Evolutionary conservation across 1,284 basidiomycete species (phyloP).

Genomic region (Pseudozyma sp.): DNA sequence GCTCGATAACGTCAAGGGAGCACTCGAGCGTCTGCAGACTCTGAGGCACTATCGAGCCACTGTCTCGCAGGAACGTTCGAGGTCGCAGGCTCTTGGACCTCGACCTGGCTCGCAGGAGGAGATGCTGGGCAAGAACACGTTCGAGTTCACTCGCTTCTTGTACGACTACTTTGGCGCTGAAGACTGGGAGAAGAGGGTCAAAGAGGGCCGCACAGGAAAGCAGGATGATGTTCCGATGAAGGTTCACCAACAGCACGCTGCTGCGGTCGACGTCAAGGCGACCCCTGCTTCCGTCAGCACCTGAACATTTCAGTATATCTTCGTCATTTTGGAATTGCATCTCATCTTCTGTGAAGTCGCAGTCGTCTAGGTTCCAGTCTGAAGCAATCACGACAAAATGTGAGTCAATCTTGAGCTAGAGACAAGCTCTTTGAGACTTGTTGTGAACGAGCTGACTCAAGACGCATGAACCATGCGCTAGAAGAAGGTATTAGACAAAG

Average conservation of each 20-base stretch:
- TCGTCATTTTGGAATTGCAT: no score
- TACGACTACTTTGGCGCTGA: constrained; percentile 60
- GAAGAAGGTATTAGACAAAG: not conserved
- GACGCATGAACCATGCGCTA: no score
- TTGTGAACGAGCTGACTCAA: no score
- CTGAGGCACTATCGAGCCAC: constrained; percentile 58
- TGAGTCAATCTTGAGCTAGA: no score
- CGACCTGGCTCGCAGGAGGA: constrained; percentile 14
- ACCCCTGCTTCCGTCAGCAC: not conserved
- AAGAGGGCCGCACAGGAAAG: constrained; percentile 74
- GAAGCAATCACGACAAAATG: no score
- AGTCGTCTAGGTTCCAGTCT: no score
- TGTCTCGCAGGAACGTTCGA: constrained; percentile 56
- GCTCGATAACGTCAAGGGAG: constrained; percentile 23
- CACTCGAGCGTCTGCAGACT: constrained; percentile 45
- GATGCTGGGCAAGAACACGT: constrained; percentile 43
- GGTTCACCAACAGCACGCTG: not conserved
- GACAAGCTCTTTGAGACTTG: no score
- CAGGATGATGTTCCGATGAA: not conserved
- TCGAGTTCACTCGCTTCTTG: constrained; percentile 50
- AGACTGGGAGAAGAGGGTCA: constrained; percentile 54
- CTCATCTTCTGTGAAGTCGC: no score
- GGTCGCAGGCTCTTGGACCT: constrained; percentile 46
- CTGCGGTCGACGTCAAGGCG: not conserved
- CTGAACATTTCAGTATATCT: not conserved